Conservation (phyloP, 202 grass and related monocot genomes). For the Alloteropsis angusta region DNA sequence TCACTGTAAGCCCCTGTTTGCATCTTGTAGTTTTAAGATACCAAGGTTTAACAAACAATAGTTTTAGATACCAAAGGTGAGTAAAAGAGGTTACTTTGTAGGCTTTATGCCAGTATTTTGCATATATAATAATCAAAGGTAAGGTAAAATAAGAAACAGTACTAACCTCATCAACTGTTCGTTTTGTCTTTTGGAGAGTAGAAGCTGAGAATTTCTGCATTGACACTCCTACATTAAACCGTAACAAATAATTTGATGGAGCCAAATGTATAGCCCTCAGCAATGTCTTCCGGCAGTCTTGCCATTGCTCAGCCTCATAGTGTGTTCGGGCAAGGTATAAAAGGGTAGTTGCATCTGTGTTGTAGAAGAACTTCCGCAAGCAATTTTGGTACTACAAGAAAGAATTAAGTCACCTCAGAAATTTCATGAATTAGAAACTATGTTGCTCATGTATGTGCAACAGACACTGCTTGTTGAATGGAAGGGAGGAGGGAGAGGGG, state of each 20-base stretch:
- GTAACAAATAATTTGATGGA: slow-evolving; percentile 88
- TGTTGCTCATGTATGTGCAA: not conserved
- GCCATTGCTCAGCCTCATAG: slow-evolving; percentile 97
- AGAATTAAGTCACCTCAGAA: slow-evolving; percentile 23
- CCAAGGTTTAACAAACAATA: not conserved
- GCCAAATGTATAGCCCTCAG: slow-evolving; percentile 94
- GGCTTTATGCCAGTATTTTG: not conserved
- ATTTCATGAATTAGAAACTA: not conserved
- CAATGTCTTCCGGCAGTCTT: slow-evolving; percentile 90
- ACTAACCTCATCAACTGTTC: slow-evolving; percentile 79
- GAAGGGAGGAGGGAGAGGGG: no score
- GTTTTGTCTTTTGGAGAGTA: slow-evolving; percentile 86
- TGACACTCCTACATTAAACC: slow-evolving; percentile 85
- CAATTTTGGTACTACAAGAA: slow-evolving; percentile 87
- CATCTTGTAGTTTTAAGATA: not conserved
- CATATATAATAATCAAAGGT: slow-evolving; percentile 11
- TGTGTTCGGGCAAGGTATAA: slow-evolving; percentile 85
- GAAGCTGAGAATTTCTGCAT: slow-evolving; percentile 98
- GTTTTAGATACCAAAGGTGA: no score
- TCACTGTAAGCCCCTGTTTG: not conserved
- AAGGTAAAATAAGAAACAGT: not conserved
- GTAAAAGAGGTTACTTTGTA: not conserved
- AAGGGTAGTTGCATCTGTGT: slow-evolving; percentile 82
- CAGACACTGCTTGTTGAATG: no score
- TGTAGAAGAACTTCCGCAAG: slow-evolving; percentile 79